A percentile compares a stretch with the other conserved stretches of the same genome.
These are phyloP conservation scores for Amauroascus niger DNA, from an alignment of 2,329 filamentous ascomycete genomes.

Conservation along the genomic window DNA sequence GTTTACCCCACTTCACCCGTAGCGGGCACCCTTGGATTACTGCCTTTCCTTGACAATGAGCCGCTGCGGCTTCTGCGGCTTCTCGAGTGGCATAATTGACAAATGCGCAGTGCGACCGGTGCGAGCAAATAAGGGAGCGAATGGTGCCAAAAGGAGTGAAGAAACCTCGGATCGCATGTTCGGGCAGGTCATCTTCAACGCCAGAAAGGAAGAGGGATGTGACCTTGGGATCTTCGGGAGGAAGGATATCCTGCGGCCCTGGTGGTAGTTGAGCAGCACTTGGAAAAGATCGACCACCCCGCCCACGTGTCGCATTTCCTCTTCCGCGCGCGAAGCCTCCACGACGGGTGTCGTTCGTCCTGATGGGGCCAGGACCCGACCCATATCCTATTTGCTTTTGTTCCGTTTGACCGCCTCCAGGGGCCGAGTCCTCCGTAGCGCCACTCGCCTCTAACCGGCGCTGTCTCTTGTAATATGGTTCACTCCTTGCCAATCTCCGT, in stretches of 20 bases:
- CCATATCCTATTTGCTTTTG: slow-evolving; percentile 33
- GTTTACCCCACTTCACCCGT: slow-evolving; percentile 83
- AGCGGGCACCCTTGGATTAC: slow-evolving; percentile 86
- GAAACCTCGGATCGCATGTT: slow-evolving; percentile 81
- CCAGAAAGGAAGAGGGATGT: slow-evolving; percentile 92
- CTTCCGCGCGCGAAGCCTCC: slow-evolving; percentile 37
- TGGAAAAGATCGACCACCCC: slow-evolving; percentile 53
- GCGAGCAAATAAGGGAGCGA: slow-evolving; percentile 86
- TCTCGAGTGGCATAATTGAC: slow-evolving; percentile 84
- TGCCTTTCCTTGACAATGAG: slow-evolving; percentile 74
- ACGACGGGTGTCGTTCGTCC: slow-evolving; percentile 54
- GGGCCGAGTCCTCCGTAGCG: slow-evolving; percentile 34
- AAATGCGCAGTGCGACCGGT: slow-evolving; percentile 95
- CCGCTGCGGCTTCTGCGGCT: slow-evolving; percentile 75
- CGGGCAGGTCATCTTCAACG: slow-evolving; percentile 89
- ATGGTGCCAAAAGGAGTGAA: slow-evolving; percentile 85
- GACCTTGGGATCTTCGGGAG: slow-evolving; percentile 73
- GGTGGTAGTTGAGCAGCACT: slow-evolving; percentile 65
- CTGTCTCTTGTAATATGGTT: slow-evolving; percentile 90
- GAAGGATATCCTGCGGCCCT: slow-evolving; percentile 72
- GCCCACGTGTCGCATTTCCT: slow-evolving; percentile 40
- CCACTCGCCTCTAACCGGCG: slow-evolving; percentile 53
- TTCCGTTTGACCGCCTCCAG: slow-evolving; percentile 36
- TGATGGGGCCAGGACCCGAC: slow-evolving; percentile 58
- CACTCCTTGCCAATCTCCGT: slow-evolving; percentile 74